These are phyloP conservation scores for Aspergillus tamarii DNA, from an alignment of 2,329 filamentous ascomycete genomes.

Conservation along the genomic window DNA sequence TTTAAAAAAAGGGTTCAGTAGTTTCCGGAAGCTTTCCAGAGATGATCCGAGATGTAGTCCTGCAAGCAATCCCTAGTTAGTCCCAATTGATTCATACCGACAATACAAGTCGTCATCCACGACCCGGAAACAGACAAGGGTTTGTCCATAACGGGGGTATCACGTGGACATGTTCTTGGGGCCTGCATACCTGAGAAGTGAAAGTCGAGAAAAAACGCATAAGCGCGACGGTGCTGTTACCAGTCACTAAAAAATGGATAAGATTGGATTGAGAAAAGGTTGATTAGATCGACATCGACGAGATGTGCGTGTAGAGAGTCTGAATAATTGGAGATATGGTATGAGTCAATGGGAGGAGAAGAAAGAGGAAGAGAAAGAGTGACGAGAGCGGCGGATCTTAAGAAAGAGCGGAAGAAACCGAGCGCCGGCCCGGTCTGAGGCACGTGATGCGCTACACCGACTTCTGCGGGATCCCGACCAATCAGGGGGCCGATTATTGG, in stretches of 20 bases:
- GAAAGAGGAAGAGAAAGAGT: slow-evolving; percentile 16
- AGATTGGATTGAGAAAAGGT: slow-evolving; percentile 3
- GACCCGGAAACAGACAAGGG: not conserved
- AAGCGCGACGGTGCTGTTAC: slow-evolving; percentile 62
- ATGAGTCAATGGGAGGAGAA: slow-evolving; percentile 13
- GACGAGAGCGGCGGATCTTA: slow-evolving; percentile 14
- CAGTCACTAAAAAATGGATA: slow-evolving; percentile 33
- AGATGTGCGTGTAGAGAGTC: slow-evolving; percentile 6
- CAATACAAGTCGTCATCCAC: not conserved
- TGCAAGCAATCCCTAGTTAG: slow-evolving; percentile 29
- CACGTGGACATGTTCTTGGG: slow-evolving; percentile 13
- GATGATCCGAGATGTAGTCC: slow-evolving; percentile 72
- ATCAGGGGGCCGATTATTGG: slow-evolving; percentile 25
- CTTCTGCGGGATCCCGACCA: slow-evolving; percentile 24
- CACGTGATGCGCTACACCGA: slow-evolving; percentile 36
- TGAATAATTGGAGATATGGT: slow-evolving; percentile 9
- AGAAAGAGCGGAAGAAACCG: slow-evolving; percentile 13
- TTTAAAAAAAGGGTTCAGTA: slow-evolving; percentile 40
- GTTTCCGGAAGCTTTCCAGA: slow-evolving; percentile 69
- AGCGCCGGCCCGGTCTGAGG: slow-evolving; percentile 26
- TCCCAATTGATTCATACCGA: not conserved
- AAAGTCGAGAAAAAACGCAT: slow-evolving; percentile 85
- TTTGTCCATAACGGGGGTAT: not conserved
- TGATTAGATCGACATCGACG: slow-evolving; percentile 35
- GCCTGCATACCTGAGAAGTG: slow-evolving; percentile 74